phyloP scores from a whole-genome alignment of 805 yeast genomes.

The Huiozyma naganishii region DNA sequence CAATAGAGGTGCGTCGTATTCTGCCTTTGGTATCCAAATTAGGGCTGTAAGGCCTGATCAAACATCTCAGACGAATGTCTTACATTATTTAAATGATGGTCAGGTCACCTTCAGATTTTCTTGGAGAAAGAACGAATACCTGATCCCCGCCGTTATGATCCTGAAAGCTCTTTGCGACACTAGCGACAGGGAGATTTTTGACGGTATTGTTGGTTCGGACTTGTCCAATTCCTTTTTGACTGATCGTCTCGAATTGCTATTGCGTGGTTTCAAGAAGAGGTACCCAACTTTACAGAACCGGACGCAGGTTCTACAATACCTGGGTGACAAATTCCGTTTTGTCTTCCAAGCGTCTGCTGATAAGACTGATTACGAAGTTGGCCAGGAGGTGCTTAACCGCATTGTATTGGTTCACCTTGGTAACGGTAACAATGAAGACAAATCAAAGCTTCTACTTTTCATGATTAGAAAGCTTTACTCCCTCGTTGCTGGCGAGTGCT shows the following conservation, averaged over 20 bases:
- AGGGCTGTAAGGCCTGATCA: constrained; percentile 94
- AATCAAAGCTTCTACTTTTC: constrained; percentile 77
- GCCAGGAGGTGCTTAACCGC: constrained; percentile 68
- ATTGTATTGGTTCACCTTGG: constrained; percentile 83
- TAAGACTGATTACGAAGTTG: constrained; percentile 81
- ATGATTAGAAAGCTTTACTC: constrained; percentile 94
- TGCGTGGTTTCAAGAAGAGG: constrained; percentile 80
- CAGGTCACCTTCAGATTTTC: constrained; percentile 93
- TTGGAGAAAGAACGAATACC: constrained; percentile 92
- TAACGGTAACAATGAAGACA: constrained; percentile 50
- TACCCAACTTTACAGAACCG: constrained; percentile 53
- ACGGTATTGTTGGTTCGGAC: constrained; percentile 90
- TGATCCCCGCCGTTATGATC: constrained; percentile 88
- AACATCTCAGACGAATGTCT: constrained; percentile 94
- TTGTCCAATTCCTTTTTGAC: constrained; percentile 83
- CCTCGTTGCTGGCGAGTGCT: constrained; percentile 91
- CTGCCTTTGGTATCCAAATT: constrained; percentile 86
- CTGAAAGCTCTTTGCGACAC: constrained; percentile 84
- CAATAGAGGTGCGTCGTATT: constrained; percentile 85
- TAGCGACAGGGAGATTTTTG: constrained; percentile 89
- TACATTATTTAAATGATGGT: constrained; percentile 92
- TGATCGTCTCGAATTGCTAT: constrained; percentile 89
- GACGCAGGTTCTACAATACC: constrained; percentile 82
- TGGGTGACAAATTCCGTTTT: constrained; percentile 92
- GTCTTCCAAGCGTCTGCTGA: constrained; percentile 87